Evolutionary conservation across 176 grass and related monocot genomes (phyloP), one percentile per base, ranked within the genome.

Genomic region (Phyllostachys edulis): DNA sequence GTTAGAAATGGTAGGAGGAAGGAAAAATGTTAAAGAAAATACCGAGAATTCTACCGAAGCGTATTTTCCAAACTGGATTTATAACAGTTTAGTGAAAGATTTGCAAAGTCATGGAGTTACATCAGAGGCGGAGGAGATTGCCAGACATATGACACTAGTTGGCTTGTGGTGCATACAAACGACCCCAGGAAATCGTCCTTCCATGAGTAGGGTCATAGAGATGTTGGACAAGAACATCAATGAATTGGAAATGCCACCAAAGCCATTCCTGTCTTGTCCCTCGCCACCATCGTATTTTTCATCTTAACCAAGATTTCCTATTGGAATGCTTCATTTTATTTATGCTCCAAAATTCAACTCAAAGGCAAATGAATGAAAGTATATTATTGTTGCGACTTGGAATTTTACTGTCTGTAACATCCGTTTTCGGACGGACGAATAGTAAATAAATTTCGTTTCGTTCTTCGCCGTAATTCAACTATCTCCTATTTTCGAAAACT

Each of bases 141-240:
- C 57, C 27, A 86, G 26, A 21, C 71, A 87, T 41, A 82, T 94
- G 64, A 57, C 62, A 12, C 0, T 87, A 55, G 69, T 94, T 42
- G 89, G 89, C 7, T 29, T 94, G 16, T 94, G 89, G 86, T 85
- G 89, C 79, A 87, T 80, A 62, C 86, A 91, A 73, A 86, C 65
- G 9, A 1, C 3, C 7, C 86, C 89, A 3, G 44, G 2, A 26
- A 72, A 63, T 69, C 89, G 92, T 2, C 92, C 92, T 75, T 84
- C 83, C 7, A 94, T 91, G 75, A 88, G 70, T n/a, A 84, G 2
- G n/a, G 92, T 89, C 1, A 17, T 67, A 36, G 86, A 94, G 68
- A 91, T 94, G 89, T 21, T 94, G 13, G 83, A 84, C 46, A 87
- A 75, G 37, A 71, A 23, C 29, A 46, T 87, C 40, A 16, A 76